Evolutionary conservation across 805 yeast genomes (phyloP).

Genomic region (Yamadazyma paraphyllophila): DNA sequence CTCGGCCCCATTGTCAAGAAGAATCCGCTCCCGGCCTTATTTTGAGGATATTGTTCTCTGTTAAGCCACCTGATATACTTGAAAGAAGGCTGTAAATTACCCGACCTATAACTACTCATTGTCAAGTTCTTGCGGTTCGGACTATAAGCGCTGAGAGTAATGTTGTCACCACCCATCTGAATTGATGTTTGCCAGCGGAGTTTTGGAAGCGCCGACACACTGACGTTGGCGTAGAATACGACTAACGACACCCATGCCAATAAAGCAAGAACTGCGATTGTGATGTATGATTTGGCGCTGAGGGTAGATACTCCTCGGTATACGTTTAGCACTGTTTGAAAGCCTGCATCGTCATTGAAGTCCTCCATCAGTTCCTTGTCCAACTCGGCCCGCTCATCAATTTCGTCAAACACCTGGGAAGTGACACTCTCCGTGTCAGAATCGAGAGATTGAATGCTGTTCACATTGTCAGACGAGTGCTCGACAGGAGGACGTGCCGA

Average conservation of each 20-base stretch:
- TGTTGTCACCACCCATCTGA: constrained; percentile 24
- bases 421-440: constrained; percentile 1
- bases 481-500: not conserved
- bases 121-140: constrained; percentile 28
- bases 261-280: not conserved
- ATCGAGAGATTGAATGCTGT: not conserved
- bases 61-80: constrained; percentile 28
- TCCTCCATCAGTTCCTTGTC: constrained; percentile 14
- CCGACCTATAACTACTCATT: constrained; percentile 23
- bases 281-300: not conserved
- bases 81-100: constrained; percentile 18
- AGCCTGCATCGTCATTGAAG: constrained; percentile 21
- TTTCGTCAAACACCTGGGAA: constrained; percentile 1
- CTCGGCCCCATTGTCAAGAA: constrained; percentile 20
- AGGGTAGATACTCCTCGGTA: constrained; percentile 15
- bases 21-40: constrained; percentile 25
- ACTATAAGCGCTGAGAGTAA: constrained; percentile 30
- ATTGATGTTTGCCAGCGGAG: constrained; percentile 12
- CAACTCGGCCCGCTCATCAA: not conserved
- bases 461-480: too few relatives aligned
- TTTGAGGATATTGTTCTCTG: constrained; percentile 29
- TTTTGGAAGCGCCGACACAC: constrained; percentile 1
- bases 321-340: constrained; percentile 20
- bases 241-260: constrained; percentile 9
- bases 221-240: constrained; percentile 12